phyloP scores from a whole-genome alignment of 2,329 filamentous ascomycete genomes.

The Cladosporium phlei region DNA sequence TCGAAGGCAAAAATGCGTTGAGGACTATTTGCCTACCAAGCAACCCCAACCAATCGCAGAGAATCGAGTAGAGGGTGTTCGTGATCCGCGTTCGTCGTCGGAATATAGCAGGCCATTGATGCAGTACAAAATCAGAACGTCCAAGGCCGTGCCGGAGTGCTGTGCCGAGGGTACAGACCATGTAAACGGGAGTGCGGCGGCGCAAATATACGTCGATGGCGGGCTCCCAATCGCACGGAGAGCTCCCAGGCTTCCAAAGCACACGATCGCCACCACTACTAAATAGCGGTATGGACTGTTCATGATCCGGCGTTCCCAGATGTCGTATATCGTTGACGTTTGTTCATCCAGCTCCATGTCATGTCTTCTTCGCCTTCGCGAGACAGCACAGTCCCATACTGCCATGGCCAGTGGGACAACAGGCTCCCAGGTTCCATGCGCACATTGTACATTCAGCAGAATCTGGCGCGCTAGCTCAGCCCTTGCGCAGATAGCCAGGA shows the following conservation, averaged over 20 bases:
- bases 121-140: constrained; percentile 38
- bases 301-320: constrained; percentile 29
- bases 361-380: constrained; percentile 17
- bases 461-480: constrained; percentile 39
- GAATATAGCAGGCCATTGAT: constrained; percentile 21
- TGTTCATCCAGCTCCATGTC: constrained; percentile 19
- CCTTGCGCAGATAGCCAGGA: constrained; percentile 29
- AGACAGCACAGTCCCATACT: constrained; percentile 24
- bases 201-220: constrained; percentile 48
- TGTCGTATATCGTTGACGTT: constrained; percentile 29
- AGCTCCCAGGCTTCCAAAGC: constrained; percentile 36
- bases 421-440: constrained; percentile 25
- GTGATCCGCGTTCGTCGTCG: constrained; percentile 17
- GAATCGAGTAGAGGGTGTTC: constrained; percentile 17
- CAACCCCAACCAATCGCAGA: constrained; percentile 26
- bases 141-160: constrained; percentile 36
- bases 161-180: constrained; percentile 36
- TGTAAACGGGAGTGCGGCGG: constrained; percentile 33
- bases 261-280: constrained; percentile 35
- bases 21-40: constrained; percentile 18
- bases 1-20: not conserved
- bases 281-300: constrained; percentile 36
- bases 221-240: constrained; percentile 33
- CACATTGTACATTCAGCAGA: constrained; percentile 41
- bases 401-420: constrained; percentile 29